A percentile compares a stretch with the other conserved stretches of the same genome.
Conservation (phyloP, 179 eudicot genomes). For the Patellifolia procumbens region DNA sequence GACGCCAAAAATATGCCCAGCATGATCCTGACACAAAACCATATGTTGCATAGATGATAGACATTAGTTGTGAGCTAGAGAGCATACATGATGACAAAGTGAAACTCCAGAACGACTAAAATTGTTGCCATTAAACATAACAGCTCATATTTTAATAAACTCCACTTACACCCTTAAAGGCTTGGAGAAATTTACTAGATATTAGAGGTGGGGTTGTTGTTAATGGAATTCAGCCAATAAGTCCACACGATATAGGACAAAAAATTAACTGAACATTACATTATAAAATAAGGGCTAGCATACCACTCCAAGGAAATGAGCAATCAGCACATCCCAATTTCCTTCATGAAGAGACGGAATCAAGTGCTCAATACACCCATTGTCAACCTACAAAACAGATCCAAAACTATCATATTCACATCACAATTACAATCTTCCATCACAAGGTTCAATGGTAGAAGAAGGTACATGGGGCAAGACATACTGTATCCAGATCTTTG, state of each 20-base stretch:
- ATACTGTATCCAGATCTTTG: conserved; percentile 93
- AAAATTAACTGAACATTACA: not conserved
- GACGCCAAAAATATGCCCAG: conserved; percentile 98
- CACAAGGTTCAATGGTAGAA: not conserved
- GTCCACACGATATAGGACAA: conserved; percentile 5
- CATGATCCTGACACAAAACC: conserved; percentile 78
- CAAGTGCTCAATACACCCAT: conserved; percentile 81
- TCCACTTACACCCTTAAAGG: not conserved
- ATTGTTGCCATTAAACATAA: not conserved
- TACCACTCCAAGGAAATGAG: conserved; percentile 99
- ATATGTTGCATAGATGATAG: not conserved
- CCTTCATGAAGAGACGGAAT: conserved; percentile 68
- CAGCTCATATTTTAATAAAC: not conserved
- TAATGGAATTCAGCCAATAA: too few relatives aligned
- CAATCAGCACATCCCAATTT: conserved; percentile 94
- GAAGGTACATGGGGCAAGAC: not conserved
- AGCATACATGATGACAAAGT: not conserved
- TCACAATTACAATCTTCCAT: conserved; percentile 5
- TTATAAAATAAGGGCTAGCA: conserved; percentile 19
- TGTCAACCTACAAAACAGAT: conserved; percentile 63
- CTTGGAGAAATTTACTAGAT: not conserved
- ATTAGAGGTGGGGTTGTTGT: not conserved
- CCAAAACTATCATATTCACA: conserved; percentile 16
- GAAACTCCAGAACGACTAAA: not conserved
- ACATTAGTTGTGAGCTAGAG: not conserved